Percentiles rank a stretch among this genome's conserved stretches.
These are phyloP conservation scores for Wickerhamiella domercqiae DNA, from an alignment of 805 yeast species.

Conservation along the genomic window DNA sequence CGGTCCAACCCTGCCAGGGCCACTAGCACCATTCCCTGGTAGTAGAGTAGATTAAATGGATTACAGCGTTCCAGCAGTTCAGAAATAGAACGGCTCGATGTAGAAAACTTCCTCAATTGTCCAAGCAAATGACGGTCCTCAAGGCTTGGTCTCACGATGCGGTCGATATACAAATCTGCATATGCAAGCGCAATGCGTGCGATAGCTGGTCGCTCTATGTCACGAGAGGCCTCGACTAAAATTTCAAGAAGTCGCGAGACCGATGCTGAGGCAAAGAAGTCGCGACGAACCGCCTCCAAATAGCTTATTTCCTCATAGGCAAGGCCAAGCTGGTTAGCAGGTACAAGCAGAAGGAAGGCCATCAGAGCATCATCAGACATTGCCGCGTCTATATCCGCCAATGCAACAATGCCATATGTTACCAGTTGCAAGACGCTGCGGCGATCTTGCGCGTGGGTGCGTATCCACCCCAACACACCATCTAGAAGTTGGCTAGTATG, in stretches of 20 bases:
- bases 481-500: constrained; percentile 1
- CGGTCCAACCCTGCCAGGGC: background rate
- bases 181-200: constrained; percentile 8
- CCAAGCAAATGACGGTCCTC: constrained; percentile 1
- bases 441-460: constrained; percentile 5
- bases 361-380: constrained; percentile 2
- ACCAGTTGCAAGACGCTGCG: constrained; percentile 10
- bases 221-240: background rate
- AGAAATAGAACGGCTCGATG: constrained; percentile 4
- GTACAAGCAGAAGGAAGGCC: constrained; percentile 8
- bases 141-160: constrained; percentile 7
- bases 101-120: constrained; percentile 3
- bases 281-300: constrained; percentile 2
- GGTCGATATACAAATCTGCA: constrained; percentile 7
- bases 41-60: constrained; percentile 12
- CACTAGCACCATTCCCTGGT: constrained; percentile 10
- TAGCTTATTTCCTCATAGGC: constrained; percentile 11
- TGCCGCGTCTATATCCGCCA: constrained; percentile 6
- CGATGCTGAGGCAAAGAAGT: constrained; percentile 3
- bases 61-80: constrained; percentile 9
- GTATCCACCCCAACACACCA: constrained; percentile 6
- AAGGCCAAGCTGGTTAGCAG: constrained; percentile 11
- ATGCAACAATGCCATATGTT: constrained; percentile 6
- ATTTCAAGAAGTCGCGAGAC: constrained; percentile 4
- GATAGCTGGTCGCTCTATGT: constrained; percentile 1